A percentile compares a stretch with the other conserved stretches of the same genome.
Evolutionary conservation across 1,284 basidiomycete species (phyloP).

Genomic region (Ceratobasidium sp.): DNA sequence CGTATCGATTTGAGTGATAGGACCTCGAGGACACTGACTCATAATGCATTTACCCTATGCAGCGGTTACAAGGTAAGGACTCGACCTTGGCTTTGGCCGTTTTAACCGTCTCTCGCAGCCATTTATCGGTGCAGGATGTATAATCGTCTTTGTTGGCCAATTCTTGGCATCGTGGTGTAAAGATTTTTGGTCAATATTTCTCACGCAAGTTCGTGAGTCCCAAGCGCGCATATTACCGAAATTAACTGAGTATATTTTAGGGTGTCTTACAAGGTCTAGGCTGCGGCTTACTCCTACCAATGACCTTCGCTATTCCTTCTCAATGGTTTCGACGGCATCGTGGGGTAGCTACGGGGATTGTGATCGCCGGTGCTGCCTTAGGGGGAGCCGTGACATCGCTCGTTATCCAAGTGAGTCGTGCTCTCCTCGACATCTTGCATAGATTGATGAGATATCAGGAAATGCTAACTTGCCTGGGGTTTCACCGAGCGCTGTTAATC

Average conservation of each 20-base stretch:
- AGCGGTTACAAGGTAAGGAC: constrained; percentile 37
- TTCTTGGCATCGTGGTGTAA: constrained; percentile 50
- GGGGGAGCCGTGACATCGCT: constrained; percentile 45
- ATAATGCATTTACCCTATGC: not conserved
- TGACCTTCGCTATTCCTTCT: constrained; percentile 50
- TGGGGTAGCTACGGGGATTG: constrained; percentile 53
- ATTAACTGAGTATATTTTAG: not conserved
- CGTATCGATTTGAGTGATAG: not conserved
- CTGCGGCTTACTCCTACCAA: constrained; percentile 24
- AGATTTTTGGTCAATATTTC: constrained; percentile 52
- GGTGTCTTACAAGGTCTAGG: constrained; percentile 31
- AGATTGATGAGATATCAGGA: constrained; percentile 23
- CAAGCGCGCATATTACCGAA: constrained; percentile 24
- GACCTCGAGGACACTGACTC: not conserved
- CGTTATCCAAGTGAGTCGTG: constrained; percentile 9
- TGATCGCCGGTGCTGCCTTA: constrained; percentile 51
- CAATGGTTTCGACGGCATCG: constrained; percentile 53
- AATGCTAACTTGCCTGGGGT: constrained; percentile 49
- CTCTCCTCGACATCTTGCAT: not conserved
- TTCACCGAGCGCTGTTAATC: constrained; percentile 51
- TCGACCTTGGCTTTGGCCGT: not conserved
- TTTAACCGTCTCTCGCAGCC: constrained; percentile 18
- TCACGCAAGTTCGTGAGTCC: constrained; percentile 51
- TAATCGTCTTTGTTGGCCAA: constrained; percentile 48
- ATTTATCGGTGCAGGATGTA: constrained; percentile 50